These are phyloP conservation scores for Dendrobium huoshanense DNA, from an alignment of 106 monocot species.

Conservation along the genomic window DNA sequence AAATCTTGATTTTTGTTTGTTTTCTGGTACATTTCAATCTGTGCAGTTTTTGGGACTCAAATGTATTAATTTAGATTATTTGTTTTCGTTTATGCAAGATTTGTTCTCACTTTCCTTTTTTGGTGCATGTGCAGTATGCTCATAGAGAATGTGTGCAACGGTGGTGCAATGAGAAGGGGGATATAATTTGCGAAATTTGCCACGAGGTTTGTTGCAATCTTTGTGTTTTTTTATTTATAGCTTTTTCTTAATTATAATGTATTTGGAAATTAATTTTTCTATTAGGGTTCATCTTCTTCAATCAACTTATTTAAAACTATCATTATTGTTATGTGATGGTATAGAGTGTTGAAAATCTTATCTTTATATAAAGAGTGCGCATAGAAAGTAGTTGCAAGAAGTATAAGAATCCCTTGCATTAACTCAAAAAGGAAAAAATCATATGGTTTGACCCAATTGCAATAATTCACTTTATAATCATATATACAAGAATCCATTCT, in stretches of 20 bases:
- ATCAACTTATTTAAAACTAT: neutral
- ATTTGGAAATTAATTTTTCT: neutral
- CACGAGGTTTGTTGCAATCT: slow-evolving; percentile 54
- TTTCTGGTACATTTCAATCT: neutral
- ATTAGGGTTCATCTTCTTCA: neutral
- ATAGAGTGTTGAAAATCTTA: neutral
- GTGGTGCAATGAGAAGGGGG: slow-evolving; percentile 96
- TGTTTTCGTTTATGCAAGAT: neutral
- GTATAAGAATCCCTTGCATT: too few species aligned
- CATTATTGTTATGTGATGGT: neutral
- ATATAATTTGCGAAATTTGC: slow-evolving; percentile 92
- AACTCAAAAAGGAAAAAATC: too few species aligned
- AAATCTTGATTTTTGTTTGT: neutral
- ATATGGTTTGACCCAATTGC: too few species aligned
- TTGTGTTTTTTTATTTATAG: neutral
- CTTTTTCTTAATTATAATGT: neutral
- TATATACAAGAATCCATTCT: too few species aligned
- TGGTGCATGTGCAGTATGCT: slow-evolving; percentile 55
- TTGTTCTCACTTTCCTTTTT: slow-evolving; percentile 4
- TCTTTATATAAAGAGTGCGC: too few species aligned
- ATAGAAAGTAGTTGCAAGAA: too few species aligned
- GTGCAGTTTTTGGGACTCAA: neutral
- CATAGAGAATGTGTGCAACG: slow-evolving; percentile 79
- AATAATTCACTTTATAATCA: too few species aligned
- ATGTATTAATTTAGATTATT: neutral